Evolutionary conservation across 208 protist genomes (phyloP).

Genomic region (Trypanosoma grayi): DNA sequence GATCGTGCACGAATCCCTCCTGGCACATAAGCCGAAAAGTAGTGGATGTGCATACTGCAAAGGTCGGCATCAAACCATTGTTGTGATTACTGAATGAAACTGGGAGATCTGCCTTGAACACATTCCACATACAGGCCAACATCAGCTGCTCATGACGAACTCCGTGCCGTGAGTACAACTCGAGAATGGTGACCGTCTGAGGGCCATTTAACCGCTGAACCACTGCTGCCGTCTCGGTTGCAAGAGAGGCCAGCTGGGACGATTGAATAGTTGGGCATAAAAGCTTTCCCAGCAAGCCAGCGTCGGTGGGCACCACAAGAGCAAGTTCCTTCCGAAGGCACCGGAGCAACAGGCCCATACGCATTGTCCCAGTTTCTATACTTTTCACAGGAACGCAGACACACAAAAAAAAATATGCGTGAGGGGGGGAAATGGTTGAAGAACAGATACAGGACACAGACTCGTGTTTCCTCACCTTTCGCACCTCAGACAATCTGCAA

Average conservation of each 20-base stretch:
- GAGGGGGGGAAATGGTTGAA: constrained; percentile 19
- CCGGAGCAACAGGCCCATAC: constrained; percentile 7
- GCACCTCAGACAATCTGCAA: background rate
- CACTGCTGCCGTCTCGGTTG: constrained; percentile 3
- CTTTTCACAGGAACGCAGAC: background rate
- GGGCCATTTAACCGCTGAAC: constrained; percentile 9
- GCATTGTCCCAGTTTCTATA: background rate
- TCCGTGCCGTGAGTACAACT: constrained; percentile 24
- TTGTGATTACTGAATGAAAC: background rate
- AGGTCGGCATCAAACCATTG: background rate
- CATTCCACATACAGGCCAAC: constrained; percentile 53
- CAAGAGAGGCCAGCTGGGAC: constrained; percentile 22
- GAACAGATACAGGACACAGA: background rate
- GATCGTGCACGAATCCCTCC: constrained; percentile 52
- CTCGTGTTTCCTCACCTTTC: background rate
- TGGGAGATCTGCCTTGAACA: constrained; percentile 51
- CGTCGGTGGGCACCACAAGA: background rate
- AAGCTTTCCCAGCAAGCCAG: constrained; percentile 19
- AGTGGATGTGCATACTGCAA: constrained; percentile 43
- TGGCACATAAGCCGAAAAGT: constrained; percentile 55
- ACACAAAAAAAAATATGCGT: constrained; percentile 1
- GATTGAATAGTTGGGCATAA: constrained; percentile 19
- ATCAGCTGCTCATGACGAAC: constrained; percentile 70
- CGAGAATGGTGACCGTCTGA: constrained; percentile 9
- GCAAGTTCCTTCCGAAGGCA: constrained; percentile 14